Base-by-base conservation (phyloP, 441 rosid species). In the Codiaeum variegatum region DNA sequence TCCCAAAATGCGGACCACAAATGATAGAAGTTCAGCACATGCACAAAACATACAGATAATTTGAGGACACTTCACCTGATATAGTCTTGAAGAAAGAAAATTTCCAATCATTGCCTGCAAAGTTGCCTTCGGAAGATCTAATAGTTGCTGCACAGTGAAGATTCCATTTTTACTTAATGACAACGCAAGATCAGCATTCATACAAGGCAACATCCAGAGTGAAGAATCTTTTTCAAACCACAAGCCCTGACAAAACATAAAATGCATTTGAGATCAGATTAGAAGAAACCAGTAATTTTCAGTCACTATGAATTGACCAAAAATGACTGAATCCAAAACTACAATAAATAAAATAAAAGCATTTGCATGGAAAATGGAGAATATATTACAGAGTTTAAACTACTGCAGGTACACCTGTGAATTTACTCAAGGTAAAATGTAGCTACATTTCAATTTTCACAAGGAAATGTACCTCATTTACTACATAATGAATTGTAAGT, bases 141-240 rank as follows among this genome's bases (percentile, higher is more conserved):
- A 82, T 44, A 95, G 84, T 70, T 93, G 96, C 83, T 85, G 94
- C 47, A 93, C 79, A 5, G 79, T 82, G 73, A 80, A 83, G 61
- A 93, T 83, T 80, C 89, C 95, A 75, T 83, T 82, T 63, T 75
- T 74, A 49, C 83, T 78, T 54, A 93, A 86, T 38, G 74, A 73
- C 46, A 77, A 76, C 19, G 75, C 82, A 49, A 91, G 91, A 77
- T 91, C 93, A 64, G 79, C 73, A 77, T 84, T 88, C 98, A 95
- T 93, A 89, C 95, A 90, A 51, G 95, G 94, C 83, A 95, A 71
- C 97, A 93, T 91, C 96, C 95, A 86, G 72, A 95, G 71, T 13
- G 92, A 70, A 60, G 96, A 91, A 85, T 86, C 91, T 66, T 84
- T 76, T 67, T 88, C 98, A 55, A 82, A 91, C 99, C 99, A 93